Percentiles rank a stretch among this genome's conserved stretches.
phyloP scores from a whole-genome alignment of 208 protist genomes.

The Lotmaria passim region DNA sequence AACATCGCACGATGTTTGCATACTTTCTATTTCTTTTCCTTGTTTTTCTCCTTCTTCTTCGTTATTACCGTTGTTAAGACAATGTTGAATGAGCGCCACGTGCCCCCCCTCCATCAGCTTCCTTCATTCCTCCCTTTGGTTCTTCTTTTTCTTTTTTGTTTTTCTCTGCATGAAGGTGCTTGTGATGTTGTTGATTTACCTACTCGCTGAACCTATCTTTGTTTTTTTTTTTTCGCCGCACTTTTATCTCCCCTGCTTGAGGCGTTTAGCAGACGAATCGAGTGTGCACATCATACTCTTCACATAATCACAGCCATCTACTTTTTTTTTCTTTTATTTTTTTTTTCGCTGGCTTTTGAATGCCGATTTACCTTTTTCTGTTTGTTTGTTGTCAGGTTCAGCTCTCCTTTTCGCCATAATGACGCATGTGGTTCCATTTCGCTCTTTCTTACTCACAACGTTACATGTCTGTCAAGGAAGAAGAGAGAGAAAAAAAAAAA shows the following conservation, averaged over 20 bases:
- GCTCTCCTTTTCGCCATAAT: background rate
- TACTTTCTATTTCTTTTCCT: too few relatives aligned
- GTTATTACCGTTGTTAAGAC: background rate
- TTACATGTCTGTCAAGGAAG: too few relatives aligned
- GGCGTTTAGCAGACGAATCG: too few relatives aligned
- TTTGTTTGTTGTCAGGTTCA: background rate
- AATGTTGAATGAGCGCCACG: background rate
- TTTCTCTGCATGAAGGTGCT: background rate
- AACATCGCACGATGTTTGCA: too few relatives aligned
- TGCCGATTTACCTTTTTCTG: slow-evolving; percentile 21
- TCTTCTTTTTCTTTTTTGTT: background rate
- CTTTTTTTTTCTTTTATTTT: background rate
- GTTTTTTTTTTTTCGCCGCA: background rate
- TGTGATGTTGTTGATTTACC: background rate
- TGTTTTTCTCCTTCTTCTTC: too few relatives aligned
- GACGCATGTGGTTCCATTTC: too few relatives aligned
- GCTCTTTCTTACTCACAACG: background rate
- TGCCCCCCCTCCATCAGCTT: background rate
- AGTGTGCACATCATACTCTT: too few relatives aligned
- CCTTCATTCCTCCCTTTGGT: background rate
- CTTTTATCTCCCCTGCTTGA: background rate
- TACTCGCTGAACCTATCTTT: background rate
- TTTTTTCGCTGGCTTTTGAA: too few relatives aligned
- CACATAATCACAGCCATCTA: background rate
- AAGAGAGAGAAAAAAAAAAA: too few relatives aligned